Percentiles rank a stretch among this genome's conserved stretches.
Conservation (phyloP, 768 basidiomycete species). For the Amanita molliuscula region DNA sequence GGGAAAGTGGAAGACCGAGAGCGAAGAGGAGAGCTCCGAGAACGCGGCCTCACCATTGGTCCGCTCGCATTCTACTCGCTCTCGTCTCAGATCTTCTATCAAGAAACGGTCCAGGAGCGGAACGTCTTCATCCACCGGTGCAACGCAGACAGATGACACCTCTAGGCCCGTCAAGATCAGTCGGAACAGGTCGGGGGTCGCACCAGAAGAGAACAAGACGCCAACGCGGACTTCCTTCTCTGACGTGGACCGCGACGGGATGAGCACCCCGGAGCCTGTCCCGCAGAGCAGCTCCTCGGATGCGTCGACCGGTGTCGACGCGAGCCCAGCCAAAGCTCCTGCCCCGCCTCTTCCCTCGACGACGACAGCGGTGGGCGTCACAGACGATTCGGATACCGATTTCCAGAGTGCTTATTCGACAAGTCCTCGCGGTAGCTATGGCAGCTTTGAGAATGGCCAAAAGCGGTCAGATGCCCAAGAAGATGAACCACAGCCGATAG, state of each 20-base stretch:
- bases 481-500: conserved; percentile 8
- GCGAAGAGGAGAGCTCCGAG: conserved; percentile 50
- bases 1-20: conserved; percentile 35
- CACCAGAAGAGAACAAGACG: conserved; percentile 27
- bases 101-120: conserved; percentile 46
- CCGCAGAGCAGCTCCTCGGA: conserved; percentile 25
- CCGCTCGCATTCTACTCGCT: conserved; percentile 26
- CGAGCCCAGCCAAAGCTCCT: conserved; percentile 9
- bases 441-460: conserved; percentile 30
- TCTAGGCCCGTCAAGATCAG: conserved; percentile 13
- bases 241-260: conserved; percentile 22
- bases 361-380: conserved; percentile 22
- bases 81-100: conserved; percentile 18
- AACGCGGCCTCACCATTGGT: conserved; percentile 25
- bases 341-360: conserved; percentile 11
- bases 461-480: conserved; percentile 18
- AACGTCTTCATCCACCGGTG: conserved; percentile 46
- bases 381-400: conserved; percentile 76
- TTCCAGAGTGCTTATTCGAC: conserved; percentile 82
- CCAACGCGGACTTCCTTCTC: conserved; percentile 31
- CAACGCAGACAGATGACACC: conserved; percentile 17
- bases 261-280: conserved; percentile 21
- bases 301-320: conserved; percentile 13
- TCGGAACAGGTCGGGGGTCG: conserved; percentile 8
- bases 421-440: conserved; percentile 61